These are phyloP conservation scores for Lentinula raphanica DNA, from an alignment of 768 basidiomycete genomes.

Conservation along the genomic window DNA sequence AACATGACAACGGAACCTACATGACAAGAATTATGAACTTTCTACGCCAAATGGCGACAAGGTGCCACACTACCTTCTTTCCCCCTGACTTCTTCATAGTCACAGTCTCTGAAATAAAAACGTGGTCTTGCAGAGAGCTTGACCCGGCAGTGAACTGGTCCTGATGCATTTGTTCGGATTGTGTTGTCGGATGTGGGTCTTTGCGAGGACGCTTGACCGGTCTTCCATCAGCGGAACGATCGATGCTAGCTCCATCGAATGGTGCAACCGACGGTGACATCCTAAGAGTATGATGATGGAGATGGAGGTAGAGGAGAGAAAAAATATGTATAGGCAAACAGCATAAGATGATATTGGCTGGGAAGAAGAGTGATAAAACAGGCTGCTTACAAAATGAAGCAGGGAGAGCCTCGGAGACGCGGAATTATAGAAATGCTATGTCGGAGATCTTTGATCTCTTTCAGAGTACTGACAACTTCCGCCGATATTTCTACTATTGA, in stretches of 20 bases:
- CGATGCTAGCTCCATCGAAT: slow-evolving; percentile 7
- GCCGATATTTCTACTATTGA: neutral
- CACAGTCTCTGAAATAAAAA: slow-evolving; percentile 47
- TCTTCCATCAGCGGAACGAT: slow-evolving; percentile 20
- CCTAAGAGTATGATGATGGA: slow-evolving; percentile 16
- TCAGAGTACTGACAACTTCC: neutral
- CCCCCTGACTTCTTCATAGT: slow-evolving; percentile 39
- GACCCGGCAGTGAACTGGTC: slow-evolving; percentile 20
- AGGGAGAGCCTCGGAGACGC: slow-evolving; percentile 1
- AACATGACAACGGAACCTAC: slow-evolving; percentile 54
- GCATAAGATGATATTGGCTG: neutral
- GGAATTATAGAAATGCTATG: slow-evolving; percentile 1
- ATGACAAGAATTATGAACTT: slow-evolving; percentile 6
- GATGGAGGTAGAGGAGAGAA: slow-evolving; percentile 19
- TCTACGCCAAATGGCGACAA: neutral
- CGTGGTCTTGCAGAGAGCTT: slow-evolving; percentile 36
- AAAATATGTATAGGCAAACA: neutral
- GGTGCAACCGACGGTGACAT: slow-evolving; percentile 15
- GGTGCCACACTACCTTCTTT: slow-evolving; percentile 36
- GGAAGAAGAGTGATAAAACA: slow-evolving; percentile 3
- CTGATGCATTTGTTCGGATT: slow-evolving; percentile 1
- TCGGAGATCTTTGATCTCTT: neutral
- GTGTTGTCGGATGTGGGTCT: slow-evolving; percentile 16
- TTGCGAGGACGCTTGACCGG: slow-evolving; percentile 47
- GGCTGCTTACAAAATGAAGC: slow-evolving; percentile 4